A percentile compares a stretch with the other conserved stretches of the same genome.
Conservation (phyloP, 1,139 yeast species). For the Sugiyamaella novakii region DNA sequence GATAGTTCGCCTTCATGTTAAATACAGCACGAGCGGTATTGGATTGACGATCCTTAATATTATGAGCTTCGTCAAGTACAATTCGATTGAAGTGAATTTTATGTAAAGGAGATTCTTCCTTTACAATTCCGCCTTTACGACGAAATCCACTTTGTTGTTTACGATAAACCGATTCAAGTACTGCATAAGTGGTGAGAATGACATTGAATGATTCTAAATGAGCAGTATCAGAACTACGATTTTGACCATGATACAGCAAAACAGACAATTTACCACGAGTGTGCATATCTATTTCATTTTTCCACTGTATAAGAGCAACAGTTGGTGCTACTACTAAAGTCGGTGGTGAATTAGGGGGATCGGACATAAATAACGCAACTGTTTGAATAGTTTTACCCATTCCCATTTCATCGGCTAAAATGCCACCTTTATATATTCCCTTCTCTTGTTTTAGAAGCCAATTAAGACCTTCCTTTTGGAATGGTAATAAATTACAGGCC, state of each 20-base stretch:
- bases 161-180: constrained; percentile 81
- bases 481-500: constrained; percentile 74
- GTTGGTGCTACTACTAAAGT: constrained; percentile 95
- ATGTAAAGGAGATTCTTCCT: constrained; percentile 77
- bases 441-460: constrained; percentile 88
- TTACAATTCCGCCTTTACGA: constrained; percentile 66
- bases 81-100: constrained; percentile 78
- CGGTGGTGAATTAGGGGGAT: constrained; percentile 57
- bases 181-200: constrained; percentile 87
- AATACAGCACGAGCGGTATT: constrained; percentile 94
- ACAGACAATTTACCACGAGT: constrained; percentile 70
- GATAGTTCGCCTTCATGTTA: constrained; percentile 62
- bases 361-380: constrained; percentile 79
- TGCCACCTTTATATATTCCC: constrained; percentile 80
- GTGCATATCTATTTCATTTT: constrained; percentile 83
- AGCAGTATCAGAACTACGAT: constrained; percentile 54
- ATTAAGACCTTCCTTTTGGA: constrained; percentile 88
- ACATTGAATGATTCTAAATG: constrained; percentile 74
- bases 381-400: constrained; percentile 99
- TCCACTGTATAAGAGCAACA: constrained; percentile 98
- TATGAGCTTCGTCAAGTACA: constrained; percentile 95
- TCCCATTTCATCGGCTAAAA: constrained; percentile 99
- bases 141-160: constrained; percentile 82
- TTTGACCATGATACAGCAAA: constrained; percentile 81
- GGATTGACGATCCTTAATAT: constrained; percentile 90